These are phyloP conservation scores for Spiraea crenata DNA, from an alignment of 331 rosid genomes.

Conservation along the genomic window DNA sequence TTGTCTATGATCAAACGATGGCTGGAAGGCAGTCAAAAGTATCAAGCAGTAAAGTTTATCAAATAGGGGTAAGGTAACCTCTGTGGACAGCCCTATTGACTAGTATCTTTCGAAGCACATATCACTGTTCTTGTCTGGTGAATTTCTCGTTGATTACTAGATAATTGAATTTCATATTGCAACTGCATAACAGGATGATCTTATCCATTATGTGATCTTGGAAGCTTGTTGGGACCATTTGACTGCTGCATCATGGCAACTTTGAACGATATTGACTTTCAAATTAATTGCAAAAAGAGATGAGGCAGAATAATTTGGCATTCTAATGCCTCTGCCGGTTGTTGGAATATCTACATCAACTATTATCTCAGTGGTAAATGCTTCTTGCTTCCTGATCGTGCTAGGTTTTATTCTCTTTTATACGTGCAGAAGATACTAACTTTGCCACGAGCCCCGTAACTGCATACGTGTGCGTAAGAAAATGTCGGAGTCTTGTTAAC, in stretches of 20 bases:
- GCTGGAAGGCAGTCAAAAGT: not conserved
- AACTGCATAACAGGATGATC: not conserved
- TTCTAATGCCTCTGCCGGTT: not conserved
- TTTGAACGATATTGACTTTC: not conserved
- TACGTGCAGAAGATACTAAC: no score
- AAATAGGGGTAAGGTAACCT: not conserved
- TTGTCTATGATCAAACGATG: not conserved
- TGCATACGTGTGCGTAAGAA: no score
- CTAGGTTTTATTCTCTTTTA: not conserved
- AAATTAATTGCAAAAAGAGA: not conserved
- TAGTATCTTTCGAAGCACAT: not conserved
- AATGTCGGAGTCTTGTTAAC: no score
- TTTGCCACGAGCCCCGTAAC: no score
- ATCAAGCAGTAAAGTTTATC: not conserved
- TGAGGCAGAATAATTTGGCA: not conserved
- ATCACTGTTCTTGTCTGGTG: not conserved
- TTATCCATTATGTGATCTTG: not conserved
- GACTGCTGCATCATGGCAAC: not conserved
- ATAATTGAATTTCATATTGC: not conserved
- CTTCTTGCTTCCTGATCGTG: not conserved
- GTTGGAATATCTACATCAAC: not conserved
- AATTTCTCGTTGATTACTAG: not conserved
- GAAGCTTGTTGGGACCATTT: not conserved
- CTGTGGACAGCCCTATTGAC: not conserved
- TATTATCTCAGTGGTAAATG: not conserved